phyloP scores from a whole-genome alignment of 2,329 filamentous ascomycete species.

The Bipolaris gigantea region DNA sequence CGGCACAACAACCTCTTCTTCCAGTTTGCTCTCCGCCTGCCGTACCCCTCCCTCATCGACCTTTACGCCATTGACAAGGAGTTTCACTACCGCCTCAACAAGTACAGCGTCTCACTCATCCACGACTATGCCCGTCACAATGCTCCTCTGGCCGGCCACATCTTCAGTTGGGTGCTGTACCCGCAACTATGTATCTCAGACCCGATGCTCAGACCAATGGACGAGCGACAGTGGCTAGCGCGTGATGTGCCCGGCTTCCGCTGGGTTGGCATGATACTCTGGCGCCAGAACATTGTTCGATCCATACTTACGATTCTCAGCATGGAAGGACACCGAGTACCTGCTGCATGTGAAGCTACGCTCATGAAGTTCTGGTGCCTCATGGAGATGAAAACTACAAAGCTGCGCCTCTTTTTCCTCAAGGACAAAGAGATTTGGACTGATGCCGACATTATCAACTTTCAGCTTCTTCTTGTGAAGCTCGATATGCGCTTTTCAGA shows the following conservation, averaged over 20 bases:
- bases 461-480: slow-evolving; percentile 70
- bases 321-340: slow-evolving; percentile 57
- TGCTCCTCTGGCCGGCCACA: slow-evolving; percentile 57
- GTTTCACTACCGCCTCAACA: slow-evolving; percentile 46
- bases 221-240: slow-evolving; percentile 35
- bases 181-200: slow-evolving; percentile 60
- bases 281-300: slow-evolving; percentile 49
- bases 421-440: slow-evolving; percentile 59
- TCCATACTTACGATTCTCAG: slow-evolving; percentile 62
- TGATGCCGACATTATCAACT: slow-evolving; percentile 62
- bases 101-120: slow-evolving; percentile 61
- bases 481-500: slow-evolving; percentile 70
- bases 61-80: slow-evolving; percentile 47
- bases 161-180: slow-evolving; percentile 67
- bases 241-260: slow-evolving; percentile 61
- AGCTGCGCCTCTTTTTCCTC: slow-evolving; percentile 58
- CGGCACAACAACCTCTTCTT: slow-evolving; percentile 43
- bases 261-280: slow-evolving; percentile 68
- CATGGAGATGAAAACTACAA: slow-evolving; percentile 66
- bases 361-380: slow-evolving; percentile 69
- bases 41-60: slow-evolving; percentile 24
- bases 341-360: slow-evolving; percentile 56
- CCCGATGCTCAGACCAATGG: slow-evolving; percentile 55
- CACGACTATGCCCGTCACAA: slow-evolving; percentile 57
- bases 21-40: slow-evolving; percentile 34